Base-by-base conservation (phyloP, 805 yeast genomes). In the Cyberlindnera nakhonratchasimensis region DNA sequence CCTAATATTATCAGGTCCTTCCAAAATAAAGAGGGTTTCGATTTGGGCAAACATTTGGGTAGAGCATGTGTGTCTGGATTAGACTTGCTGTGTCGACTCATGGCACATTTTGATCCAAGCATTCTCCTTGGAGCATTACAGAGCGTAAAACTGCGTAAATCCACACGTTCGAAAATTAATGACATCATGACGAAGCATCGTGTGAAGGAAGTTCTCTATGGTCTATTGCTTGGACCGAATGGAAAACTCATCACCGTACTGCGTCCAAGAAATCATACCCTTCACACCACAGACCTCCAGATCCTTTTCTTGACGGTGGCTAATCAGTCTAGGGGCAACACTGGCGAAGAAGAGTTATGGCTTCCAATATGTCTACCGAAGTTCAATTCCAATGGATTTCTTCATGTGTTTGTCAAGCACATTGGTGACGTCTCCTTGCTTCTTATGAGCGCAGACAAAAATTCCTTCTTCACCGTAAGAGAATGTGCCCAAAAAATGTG, bases 291-390 rank as follows among this genome's bases (percentile, higher is more conserved):
- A 8, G 99, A 91, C 61, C 65, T 93, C 14, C 86, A 84, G 37
- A 67, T 86, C 7, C 63, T 93, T 20, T 79, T 88, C 46, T 76
- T 84, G 14, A 75, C 88, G 64, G 76, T 91, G 2, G 77, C 77
- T 53, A 77, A 53, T 47, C 74, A 51, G 57, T 60, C 63, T 9
- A 54, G 63, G 22, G 51, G 50, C 14, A 45, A 51, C 23, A 34
- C 62, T 9, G 61, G 59, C 14, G 66, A 70, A 43, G 85, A 85
- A 51, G 96, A 90, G 56, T 77, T 88, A 44, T 93, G 98, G 98
- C 76, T 86, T 11, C 99, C 99, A 0, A 71, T 91, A 1, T 91
- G 99, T 62, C 71, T 91, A 59, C 96, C 98, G 1, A 79, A 85
- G 52, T 91, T 91, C 67, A 91, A 93, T 57, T 67, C 87, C 2